A percentile compares a stretch with the other conserved stretches of the same genome.
Evolutionary conservation across 768 basidiomycete species (phyloP).

Genomic region (Pulveroboletus sp.): DNA sequence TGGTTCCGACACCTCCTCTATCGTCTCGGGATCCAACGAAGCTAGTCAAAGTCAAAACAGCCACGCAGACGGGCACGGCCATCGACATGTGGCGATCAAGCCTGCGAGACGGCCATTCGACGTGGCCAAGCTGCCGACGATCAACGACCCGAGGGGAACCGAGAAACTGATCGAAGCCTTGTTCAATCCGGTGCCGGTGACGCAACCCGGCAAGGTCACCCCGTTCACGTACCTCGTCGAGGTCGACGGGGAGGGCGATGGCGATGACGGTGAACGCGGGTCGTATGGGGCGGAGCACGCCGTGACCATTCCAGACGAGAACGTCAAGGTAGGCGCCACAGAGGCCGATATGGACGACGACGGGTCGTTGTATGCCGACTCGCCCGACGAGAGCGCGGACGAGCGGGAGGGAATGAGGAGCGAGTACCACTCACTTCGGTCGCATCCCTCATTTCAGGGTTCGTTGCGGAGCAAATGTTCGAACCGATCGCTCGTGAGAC

Average conservation of each 20-base stretch:
- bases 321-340: neutral
- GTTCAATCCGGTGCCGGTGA: slow-evolving; percentile 66
- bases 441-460: slow-evolving; percentile 20
- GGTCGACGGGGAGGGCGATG: slow-evolving; percentile 19
- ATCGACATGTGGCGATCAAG: neutral
- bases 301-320: neutral
- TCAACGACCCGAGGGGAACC: slow-evolving; percentile 60
- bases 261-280: slow-evolving; percentile 15
- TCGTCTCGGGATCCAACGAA: slow-evolving; percentile 12
- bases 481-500: slow-evolving; percentile 14
- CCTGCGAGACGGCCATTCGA: slow-evolving; percentile 25
- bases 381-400: slow-evolving; percentile 9
- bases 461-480: slow-evolving; percentile 24
- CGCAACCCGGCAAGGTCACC: slow-evolving; percentile 19
- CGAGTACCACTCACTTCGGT: slow-evolving; percentile 30
- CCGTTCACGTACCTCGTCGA: slow-evolving; percentile 39
- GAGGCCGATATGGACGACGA: slow-evolving; percentile 14
- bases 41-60: slow-evolving; percentile 1
- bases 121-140: slow-evolving; percentile 41
- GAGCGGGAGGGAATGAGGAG: slow-evolving; percentile 14
- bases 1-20: slow-evolving; percentile 22
- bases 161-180: slow-evolving; percentile 74
- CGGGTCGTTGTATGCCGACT: slow-evolving; percentile 22
- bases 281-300: neutral
- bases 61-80: neutral